Conservation (phyloP, 306 rosid genomes). For the Castanea crenata region DNA sequence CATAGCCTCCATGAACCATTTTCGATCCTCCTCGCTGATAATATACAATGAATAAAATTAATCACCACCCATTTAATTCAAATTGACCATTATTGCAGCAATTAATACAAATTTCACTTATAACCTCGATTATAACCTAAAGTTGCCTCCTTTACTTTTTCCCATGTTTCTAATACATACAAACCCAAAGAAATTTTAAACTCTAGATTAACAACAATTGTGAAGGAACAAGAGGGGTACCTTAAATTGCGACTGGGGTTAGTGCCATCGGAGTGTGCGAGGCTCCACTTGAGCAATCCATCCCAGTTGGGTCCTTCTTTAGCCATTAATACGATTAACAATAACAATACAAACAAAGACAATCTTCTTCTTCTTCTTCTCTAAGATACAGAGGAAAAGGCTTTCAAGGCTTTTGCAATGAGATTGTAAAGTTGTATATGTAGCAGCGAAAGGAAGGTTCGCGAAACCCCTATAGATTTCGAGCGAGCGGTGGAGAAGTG, state of each 20-base stretch:
- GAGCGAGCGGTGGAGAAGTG: neutral
- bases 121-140: neutral
- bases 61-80: neutral
- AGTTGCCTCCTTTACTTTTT: too few relatives aligned
- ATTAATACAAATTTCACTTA: neutral
- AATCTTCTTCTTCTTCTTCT: neutral
- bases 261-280: slow-evolving; percentile 76
- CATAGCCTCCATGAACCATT: slow-evolving; percentile 94
- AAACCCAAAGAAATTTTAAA: too few relatives aligned
- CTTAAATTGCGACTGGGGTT: slow-evolving; percentile 61
- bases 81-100: neutral
- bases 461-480: slow-evolving; percentile 1
- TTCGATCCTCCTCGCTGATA: slow-evolving; percentile 81
- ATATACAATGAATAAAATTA: neutral
- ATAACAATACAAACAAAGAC: neutral
- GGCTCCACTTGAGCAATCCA: slow-evolving; percentile 87
- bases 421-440: neutral
- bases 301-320: slow-evolving; percentile 84
- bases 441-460: neutral
- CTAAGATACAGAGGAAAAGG: neutral
- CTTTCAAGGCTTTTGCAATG: too few relatives aligned
- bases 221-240: slow-evolving; percentile 13
- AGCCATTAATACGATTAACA: slow-evolving; percentile 46
- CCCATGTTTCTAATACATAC: too few relatives aligned
- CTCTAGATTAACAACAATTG: neutral